A percentile compares a stretch with the other conserved stretches of the same genome.
Evolutionary conservation across 202 grass and related monocot genomes (phyloP).

Genomic region (Dendrocalamus latiflorus): DNA sequence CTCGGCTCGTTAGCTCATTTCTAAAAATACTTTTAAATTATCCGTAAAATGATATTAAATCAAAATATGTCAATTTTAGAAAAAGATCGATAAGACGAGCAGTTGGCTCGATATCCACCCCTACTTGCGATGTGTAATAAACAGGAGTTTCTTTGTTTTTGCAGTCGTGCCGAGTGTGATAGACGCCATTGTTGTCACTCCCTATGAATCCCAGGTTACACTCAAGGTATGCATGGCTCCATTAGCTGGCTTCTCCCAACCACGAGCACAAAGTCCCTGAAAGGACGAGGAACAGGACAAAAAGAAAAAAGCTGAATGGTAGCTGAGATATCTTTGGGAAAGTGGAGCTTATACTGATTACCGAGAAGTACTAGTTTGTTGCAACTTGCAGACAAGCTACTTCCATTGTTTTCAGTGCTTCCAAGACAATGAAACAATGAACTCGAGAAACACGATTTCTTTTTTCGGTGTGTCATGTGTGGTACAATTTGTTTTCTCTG

Average conservation of each 20-base stretch:
- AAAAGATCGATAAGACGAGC: too few relatives aligned
- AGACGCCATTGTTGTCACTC: conserved; percentile 66
- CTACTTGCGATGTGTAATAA: background rate
- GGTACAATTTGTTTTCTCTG: background rate
- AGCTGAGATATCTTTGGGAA: background rate
- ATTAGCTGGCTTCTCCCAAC: background rate
- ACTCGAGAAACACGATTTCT: background rate
- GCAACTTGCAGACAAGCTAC: background rate
- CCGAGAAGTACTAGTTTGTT: background rate
- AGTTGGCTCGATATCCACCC: too few relatives aligned
- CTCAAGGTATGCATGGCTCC: conserved; percentile 71
- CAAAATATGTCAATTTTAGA: too few relatives aligned
- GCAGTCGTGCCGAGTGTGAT: conserved; percentile 68
- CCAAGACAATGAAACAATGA: background rate
- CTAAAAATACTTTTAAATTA: too few relatives aligned
- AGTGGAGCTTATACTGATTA: background rate
- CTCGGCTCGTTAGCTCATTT: too few relatives aligned
- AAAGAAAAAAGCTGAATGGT: background rate
- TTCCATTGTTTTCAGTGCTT: background rate
- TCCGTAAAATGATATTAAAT: too few relatives aligned
- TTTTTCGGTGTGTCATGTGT: background rate
- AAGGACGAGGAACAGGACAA: background rate
- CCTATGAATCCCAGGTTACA: conserved; percentile 80
- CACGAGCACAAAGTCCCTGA: background rate
- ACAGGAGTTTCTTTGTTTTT: background rate